Conservation (phyloP, 768 basidiomycete species). For the Naganishia friedmannii region DNA sequence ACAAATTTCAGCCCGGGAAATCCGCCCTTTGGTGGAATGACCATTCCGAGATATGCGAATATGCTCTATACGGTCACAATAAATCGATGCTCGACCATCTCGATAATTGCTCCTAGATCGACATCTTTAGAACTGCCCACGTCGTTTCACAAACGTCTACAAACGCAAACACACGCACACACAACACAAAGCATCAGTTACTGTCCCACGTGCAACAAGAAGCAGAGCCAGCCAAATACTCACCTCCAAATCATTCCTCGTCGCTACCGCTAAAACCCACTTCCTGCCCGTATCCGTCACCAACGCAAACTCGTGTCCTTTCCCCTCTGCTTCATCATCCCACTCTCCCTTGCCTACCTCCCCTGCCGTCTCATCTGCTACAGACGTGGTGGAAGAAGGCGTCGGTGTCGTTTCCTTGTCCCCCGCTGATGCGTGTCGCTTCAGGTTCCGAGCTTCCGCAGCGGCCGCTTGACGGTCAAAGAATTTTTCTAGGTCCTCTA, state of each 20-base stretch:
- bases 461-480: slow-evolving; percentile 49
- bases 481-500: slow-evolving; percentile 79
- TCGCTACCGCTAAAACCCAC: slow-evolving; percentile 51
- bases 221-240: slow-evolving; percentile 17
- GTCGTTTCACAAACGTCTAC: slow-evolving; percentile 46
- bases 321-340: slow-evolving; percentile 19
- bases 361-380: background rate
- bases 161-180: background rate
- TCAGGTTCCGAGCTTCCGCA: slow-evolving; percentile 6
- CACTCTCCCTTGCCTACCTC: background rate
- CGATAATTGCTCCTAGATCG: too few species aligned
- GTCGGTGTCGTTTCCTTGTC: slow-evolving; percentile 19
- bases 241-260: slow-evolving; percentile 48
- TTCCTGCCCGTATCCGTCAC: slow-evolving; percentile 66
- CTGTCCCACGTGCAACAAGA: background rate
- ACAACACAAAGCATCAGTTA: too few species aligned
- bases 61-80: too few species aligned
- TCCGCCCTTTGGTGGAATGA: too few species aligned
- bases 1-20: too few species aligned
- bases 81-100: too few species aligned
- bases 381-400: background rate
- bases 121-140: slow-evolving; percentile 37
- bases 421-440: background rate
- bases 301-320: slow-evolving; percentile 45
- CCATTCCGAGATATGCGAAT: too few species aligned